Percentiles rank a stretch among this genome's conserved stretches.
Evolutionary conservation across 2,329 filamentous ascomycete genomes (phyloP).

Genomic region (Paecilomyces sp.): DNA sequence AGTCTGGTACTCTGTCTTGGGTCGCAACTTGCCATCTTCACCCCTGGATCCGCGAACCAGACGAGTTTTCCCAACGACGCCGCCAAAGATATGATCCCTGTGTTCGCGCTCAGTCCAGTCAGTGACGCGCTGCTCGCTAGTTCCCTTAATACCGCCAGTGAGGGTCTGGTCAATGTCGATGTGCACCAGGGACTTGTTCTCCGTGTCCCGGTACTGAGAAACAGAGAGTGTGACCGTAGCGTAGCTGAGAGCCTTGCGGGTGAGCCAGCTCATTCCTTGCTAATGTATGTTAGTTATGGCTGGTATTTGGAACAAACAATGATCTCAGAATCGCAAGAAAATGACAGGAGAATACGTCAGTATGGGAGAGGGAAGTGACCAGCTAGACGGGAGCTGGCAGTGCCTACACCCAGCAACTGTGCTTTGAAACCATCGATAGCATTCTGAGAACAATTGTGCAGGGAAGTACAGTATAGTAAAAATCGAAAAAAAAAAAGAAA

Average conservation of each 20-base stretch:
- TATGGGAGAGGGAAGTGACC: background rate
- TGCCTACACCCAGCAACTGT: background rate
- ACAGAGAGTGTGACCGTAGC: conserved; percentile 63
- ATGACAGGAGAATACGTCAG: background rate
- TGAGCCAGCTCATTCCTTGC: conserved; percentile 65
- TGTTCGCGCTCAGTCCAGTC: conserved; percentile 58
- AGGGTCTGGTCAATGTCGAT: conserved; percentile 66
- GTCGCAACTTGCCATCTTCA: conserved; percentile 30
- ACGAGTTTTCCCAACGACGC: conserved; percentile 54
- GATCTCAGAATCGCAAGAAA: background rate
- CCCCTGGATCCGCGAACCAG: conserved; percentile 37
- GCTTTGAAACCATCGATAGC: background rate
- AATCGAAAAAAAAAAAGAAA: background rate
- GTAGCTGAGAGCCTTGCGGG: conserved; percentile 62
- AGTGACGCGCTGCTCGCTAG: conserved; percentile 49
- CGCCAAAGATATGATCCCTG: conserved; percentile 73
- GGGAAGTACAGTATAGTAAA: background rate
- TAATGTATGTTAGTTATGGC: conserved; percentile 14
- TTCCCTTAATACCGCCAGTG: conserved; percentile 65
- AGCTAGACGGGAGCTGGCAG: conserved; percentile 1
- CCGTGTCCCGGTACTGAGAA: conserved; percentile 45
- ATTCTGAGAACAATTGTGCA: background rate
- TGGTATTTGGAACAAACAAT: background rate
- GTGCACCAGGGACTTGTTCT: conserved; percentile 43
- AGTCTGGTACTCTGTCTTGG: conserved; percentile 27